Evolutionary conservation across 75 land plant genomes (phyloP), one percentile per base, ranked within the genome.

Genomic region (Adiantum capillusveneris): DNA sequence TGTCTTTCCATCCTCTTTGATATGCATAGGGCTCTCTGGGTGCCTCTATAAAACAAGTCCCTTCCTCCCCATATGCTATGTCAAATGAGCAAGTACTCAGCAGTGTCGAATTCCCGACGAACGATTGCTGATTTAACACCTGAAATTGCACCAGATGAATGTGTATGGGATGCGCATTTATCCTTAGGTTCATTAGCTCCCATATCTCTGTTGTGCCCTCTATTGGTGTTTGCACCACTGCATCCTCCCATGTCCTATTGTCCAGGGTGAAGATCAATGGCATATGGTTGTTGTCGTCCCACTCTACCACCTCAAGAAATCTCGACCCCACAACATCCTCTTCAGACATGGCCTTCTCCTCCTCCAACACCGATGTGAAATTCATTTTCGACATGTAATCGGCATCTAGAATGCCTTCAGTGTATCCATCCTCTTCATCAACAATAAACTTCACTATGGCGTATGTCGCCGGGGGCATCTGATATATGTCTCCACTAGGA

Each of bases 1-100:
- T 73, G 29, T 74, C 68, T 67, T 74, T 74, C 74, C 75, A 69
- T 16, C 76, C 58, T 17, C 26, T 49, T 28, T 74, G 59, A 18
- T 49, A 41, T 9, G 9, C 43, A 14, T 9, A 9, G 12, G 43
- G 43, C 43, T 41, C 43, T 9, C 43, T 14, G 43, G 43, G 43
- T 14, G 43, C 43, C 43, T 41, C 43, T 9, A 14, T 41, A 14
- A 41, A 41, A 14, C 43, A 41, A 9, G 43, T 9, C 12, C 43
- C 43, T 14, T 9, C 12, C 43, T 41, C 43, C 12, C 9, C 12
- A 14, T 41, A 41, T 9, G 43, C 43, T 14, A 9, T 41, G 43
- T 14, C 43, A 14, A 41, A 14, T 9, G 43, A 41, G 43, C 43
- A 41, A 9, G 9, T 14, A 14, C 12, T 14, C 12, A 14, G 12